Base-by-base conservation (phyloP, 257 asterid genomes). In the Coffea canephora region DNA sequence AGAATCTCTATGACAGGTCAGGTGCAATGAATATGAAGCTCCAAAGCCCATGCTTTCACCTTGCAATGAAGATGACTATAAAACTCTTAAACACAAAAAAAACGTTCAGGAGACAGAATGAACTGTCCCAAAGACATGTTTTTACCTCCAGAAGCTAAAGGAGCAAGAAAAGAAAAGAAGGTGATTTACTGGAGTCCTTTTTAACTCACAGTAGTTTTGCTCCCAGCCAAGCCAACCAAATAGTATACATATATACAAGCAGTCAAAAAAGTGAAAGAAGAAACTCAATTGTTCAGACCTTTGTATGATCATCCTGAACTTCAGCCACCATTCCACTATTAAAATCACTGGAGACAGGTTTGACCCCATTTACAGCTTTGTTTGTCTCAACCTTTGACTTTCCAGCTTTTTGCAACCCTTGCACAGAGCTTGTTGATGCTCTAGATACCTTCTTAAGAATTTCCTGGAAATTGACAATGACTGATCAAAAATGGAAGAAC, bases 401-500 rank as follows among this genome's bases (percentile, higher is more conserved):
- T 76, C 74, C 89, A 65, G 82, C 80, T 50, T 43, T 83, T 74
- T 86, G 85, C 69, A 78, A 62, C 84, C 89, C 88, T 70, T 87
- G 78, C 55, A 65, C 75, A 82, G 93, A 84, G 61, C 85, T 85
- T 66, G 65, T 79, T 59, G 85, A 64, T 83, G 85, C 85, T 80
- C 86, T 89, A 72, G 96, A 88, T 78, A 88, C 88, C 89, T 86
- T 95, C 89, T 91, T 89, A 81, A 90, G 82, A 84, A 91, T 85
- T 82, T 87, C 95, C 98, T 93, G 85, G 59, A 82, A 39, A 45
- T 77, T 78, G 71, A 80, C 36, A 39, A 50, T 77, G 76, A 31
- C 71, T 55, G 65, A 49, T 25, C 31, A 27, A 43, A 34, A 80
- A 82, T 55, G 52, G 69, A 82, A 79, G 73, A 74, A 64, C 66